phyloP scores from a whole-genome alignment of 2,329 filamentous ascomycete species.

The Curvularia hawaiiensis region DNA sequence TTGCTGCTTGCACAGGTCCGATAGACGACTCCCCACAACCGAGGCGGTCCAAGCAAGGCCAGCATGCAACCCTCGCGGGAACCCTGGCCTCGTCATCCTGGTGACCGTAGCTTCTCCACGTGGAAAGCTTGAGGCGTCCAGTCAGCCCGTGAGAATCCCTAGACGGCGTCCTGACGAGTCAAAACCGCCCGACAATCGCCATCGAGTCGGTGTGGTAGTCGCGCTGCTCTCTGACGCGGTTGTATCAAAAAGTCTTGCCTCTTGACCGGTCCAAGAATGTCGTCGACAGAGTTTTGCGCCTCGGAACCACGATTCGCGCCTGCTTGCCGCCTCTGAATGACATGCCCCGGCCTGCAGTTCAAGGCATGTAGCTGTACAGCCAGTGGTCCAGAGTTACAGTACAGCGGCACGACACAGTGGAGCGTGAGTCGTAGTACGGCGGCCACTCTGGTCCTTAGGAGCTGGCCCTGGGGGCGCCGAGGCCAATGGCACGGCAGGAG shows the following conservation, averaged over 20 bases:
- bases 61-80: constrained; percentile 16
- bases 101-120: constrained; percentile 20
- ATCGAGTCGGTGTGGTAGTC: constrained; percentile 28
- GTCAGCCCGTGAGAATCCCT: constrained; percentile 5
- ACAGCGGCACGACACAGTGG: constrained; percentile 9
- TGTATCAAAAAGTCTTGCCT: constrained; percentile 6
- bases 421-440: constrained; percentile 7
- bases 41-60: constrained; percentile 17
- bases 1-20: constrained; percentile 13
- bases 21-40: constrained; percentile 21
- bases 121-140: constrained; percentile 24
- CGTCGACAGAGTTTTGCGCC: constrained; percentile 6
- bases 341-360: constrained; percentile 3
- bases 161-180: constrained; percentile 16
- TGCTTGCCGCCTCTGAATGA: constrained; percentile 4
- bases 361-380: background rate
- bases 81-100: constrained; percentile 15
- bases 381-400: background rate
- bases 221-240: constrained; percentile 21
- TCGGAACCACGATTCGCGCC: constrained; percentile 5
- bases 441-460: constrained; percentile 4
- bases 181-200: constrained; percentile 17
- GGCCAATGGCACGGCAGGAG: constrained; percentile 1
- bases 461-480: constrained; percentile 4
- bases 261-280: constrained; percentile 9